A percentile compares a stretch with the other conserved stretches of the same genome.
Evolutionary conservation across 441 rosid species (phyloP).

Genomic region (Geranium incanum): DNA sequence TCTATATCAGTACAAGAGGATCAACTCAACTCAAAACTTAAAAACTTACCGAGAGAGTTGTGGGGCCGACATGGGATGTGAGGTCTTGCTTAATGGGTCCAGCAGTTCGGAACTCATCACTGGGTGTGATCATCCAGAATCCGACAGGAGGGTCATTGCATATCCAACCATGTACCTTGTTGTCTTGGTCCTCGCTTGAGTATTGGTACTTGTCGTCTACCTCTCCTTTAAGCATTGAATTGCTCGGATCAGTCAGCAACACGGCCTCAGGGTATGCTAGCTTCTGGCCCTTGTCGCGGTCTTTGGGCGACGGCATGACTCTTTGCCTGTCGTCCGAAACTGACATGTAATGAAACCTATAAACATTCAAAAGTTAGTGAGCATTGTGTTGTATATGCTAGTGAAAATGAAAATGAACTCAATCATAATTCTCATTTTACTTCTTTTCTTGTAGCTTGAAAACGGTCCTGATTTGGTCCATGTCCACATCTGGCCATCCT

Average conservation of each 20-base stretch:
- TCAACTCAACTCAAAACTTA: neutral
- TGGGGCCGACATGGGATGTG: slow-evolving; percentile 71
- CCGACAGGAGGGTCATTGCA: slow-evolving; percentile 55
- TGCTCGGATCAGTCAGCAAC: slow-evolving; percentile 18
- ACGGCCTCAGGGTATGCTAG: slow-evolving; percentile 26
- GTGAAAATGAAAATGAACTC: neutral
- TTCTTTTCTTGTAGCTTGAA: slow-evolving; percentile 85
- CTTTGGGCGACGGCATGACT: slow-evolving; percentile 21
- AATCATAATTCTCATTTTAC: slow-evolving; percentile 21
- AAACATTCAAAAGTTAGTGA: neutral
- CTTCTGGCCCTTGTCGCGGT: slow-evolving; percentile 21
- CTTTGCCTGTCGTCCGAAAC: slow-evolving; percentile 25
- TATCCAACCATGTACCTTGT: slow-evolving; percentile 71
- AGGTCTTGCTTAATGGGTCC: slow-evolving; percentile 70
- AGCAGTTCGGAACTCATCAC: slow-evolving; percentile 65
- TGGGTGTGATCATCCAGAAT: slow-evolving; percentile 69
- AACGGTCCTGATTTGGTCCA: slow-evolving; percentile 63
- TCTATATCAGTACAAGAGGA: too few species aligned
- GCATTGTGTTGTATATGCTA: neutral
- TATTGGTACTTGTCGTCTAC: slow-evolving; percentile 75
- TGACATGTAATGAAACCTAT: slow-evolving; percentile 24
- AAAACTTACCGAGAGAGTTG: slow-evolving; percentile 55
- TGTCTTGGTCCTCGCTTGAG: slow-evolving; percentile 58
- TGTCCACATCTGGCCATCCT: slow-evolving; percentile 72
- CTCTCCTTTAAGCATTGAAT: slow-evolving; percentile 31